A percentile compares a stretch with the other conserved stretches of the same genome.
These are phyloP conservation scores for Boletus austroedulis DNA, from an alignment of 1,284 basidiomycete genomes.

Conservation along the genomic window DNA sequence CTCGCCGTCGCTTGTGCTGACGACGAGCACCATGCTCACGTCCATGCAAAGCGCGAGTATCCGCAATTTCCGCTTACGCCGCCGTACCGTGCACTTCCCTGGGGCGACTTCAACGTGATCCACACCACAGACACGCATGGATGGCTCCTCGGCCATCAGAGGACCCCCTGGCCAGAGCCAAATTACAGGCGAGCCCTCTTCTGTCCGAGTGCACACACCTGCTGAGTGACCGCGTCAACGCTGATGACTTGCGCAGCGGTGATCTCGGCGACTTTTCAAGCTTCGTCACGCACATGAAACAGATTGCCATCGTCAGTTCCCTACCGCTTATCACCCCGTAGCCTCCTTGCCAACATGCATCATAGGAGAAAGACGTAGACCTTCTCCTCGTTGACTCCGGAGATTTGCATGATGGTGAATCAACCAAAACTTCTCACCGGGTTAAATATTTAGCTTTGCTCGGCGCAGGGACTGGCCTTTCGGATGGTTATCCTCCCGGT, in stretches of 20 bases:
- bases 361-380: slow-evolving; percentile 63
- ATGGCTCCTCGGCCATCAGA: slow-evolving; percentile 76
- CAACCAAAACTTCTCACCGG: not conserved
- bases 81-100: slow-evolving; percentile 62
- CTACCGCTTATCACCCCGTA: not conserved
- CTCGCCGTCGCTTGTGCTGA: slow-evolving; percentile 24
- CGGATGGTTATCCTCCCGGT: slow-evolving; percentile 71
- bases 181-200: slow-evolving; percentile 56
- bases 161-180: slow-evolving; percentile 65
- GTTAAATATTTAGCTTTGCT: not conserved
- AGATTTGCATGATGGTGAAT: slow-evolving; percentile 74
- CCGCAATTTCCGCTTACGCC: slow-evolving; percentile 47
- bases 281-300: slow-evolving; percentile 80
- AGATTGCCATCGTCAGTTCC: slow-evolving; percentile 52
- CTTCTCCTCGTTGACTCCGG: slow-evolving; percentile 71
- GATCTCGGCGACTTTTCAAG: slow-evolving; percentile 80
- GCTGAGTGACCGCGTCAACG: not conserved
- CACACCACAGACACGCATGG: slow-evolving; percentile 84
- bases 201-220: not conserved
- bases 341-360: not conserved
- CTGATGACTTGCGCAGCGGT: slow-evolving; percentile 43
- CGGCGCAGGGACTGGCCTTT: slow-evolving; percentile 58
- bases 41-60: slow-evolving; percentile 41
- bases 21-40: slow-evolving; percentile 33
- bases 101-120: slow-evolving; percentile 72